Conservation (phyloP, 108 stramenopile species). For the Epithemia pelagica region DNA sequence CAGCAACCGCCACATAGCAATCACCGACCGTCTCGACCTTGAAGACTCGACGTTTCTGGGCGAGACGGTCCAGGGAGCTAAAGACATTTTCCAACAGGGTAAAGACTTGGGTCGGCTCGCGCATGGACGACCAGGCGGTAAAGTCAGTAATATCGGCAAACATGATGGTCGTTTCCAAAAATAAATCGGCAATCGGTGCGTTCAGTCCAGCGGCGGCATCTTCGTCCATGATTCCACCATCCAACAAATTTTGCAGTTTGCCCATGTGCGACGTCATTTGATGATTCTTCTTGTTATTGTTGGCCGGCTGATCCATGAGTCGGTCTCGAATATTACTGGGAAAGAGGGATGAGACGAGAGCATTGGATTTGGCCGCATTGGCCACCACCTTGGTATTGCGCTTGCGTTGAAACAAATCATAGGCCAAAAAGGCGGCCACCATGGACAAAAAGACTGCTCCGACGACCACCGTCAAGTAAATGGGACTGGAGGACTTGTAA, state of each 20-base stretch:
- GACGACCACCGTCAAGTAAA: neutral
- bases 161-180: slow-evolving; percentile 7
- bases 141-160: slow-evolving; percentile 10
- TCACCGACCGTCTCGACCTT: slow-evolving; percentile 34
- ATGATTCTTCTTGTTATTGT: neutral
- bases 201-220: neutral
- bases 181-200: slow-evolving; percentile 10
- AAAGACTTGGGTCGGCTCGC: slow-evolving; percentile 30
- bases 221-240: neutral
- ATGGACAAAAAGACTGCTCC: neutral
- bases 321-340: slow-evolving; percentile 17
- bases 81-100: slow-evolving; percentile 26
- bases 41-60: slow-evolving; percentile 18
- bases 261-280: neutral
- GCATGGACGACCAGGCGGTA: slow-evolving; percentile 11
- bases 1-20: slow-evolving; percentile 24
- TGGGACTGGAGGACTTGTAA: neutral
- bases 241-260: neutral
- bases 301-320: slow-evolving; percentile 8
- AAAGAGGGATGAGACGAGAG: slow-evolving; percentile 4
- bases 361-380: neutral
- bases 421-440: neutral
- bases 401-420: neutral
- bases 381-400: neutral
- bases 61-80: slow-evolving; percentile 20